Evolutionary conservation across 2,329 filamentous ascomycete genomes (phyloP).

Genomic region (Ascochyta lentis): DNA sequence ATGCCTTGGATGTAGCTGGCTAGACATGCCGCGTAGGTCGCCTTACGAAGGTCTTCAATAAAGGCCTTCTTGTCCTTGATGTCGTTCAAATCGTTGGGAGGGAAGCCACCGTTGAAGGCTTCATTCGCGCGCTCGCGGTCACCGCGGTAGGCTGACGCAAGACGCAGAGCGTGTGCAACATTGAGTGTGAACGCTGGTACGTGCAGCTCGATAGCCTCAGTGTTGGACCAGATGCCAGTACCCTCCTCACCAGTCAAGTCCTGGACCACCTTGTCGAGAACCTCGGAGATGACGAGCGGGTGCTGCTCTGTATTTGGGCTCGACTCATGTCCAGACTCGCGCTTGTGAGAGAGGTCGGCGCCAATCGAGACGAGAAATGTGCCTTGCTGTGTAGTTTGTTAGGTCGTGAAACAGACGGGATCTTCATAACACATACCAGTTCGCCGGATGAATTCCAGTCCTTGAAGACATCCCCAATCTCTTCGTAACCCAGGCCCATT

Average conservation of each 20-base stretch:
- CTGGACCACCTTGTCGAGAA: constrained; percentile 75
- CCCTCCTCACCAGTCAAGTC: constrained; percentile 71
- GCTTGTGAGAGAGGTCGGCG: constrained; percentile 64
- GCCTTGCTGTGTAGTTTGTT: constrained; percentile 45
- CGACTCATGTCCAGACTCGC: constrained; percentile 42
- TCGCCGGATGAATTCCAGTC: constrained; percentile 67
- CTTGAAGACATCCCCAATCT: constrained; percentile 66
- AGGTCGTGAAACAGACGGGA: neutral
- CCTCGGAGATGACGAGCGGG: constrained; percentile 63
- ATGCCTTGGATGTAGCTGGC: constrained; percentile 70
- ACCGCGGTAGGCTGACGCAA: constrained; percentile 67
- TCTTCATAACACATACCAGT: constrained; percentile 49
- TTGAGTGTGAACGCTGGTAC: constrained; percentile 70
- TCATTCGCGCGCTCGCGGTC: constrained; percentile 62
- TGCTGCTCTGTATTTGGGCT: constrained; percentile 30
- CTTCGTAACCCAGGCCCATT: constrained; percentile 64
- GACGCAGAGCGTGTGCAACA: constrained; percentile 66
- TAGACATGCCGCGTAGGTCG: constrained; percentile 68
- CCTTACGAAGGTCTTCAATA: constrained; percentile 64
- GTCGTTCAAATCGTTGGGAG: constrained; percentile 44
- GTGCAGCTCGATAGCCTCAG: constrained; percentile 67
- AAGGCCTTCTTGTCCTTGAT: constrained; percentile 52
- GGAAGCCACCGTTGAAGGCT: constrained; percentile 52
- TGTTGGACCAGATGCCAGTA: constrained; percentile 70
- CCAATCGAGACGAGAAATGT: constrained; percentile 71